Evolutionary conservation across 179 eudicot genomes (phyloP).

Genomic region (Drosera spatulata): DNA sequence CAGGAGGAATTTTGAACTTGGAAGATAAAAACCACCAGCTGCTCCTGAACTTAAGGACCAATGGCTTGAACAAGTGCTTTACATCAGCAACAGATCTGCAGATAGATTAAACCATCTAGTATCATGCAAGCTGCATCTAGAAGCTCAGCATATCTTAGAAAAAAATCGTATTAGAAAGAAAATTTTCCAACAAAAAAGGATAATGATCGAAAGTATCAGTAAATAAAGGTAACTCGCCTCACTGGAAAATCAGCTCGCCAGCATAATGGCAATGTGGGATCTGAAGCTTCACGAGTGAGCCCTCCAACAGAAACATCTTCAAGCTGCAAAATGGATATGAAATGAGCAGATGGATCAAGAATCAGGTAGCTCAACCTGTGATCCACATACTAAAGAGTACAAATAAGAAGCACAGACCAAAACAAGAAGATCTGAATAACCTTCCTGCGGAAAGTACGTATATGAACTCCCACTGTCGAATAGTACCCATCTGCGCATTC

Average conservation of each 20-base stretch:
- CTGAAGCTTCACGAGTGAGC: conserved; percentile 33
- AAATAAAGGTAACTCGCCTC: neutral
- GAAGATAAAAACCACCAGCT: conserved; percentile 39
- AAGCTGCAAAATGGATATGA: conserved; percentile 22
- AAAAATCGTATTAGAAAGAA: neutral
- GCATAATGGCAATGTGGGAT: conserved; percentile 42
- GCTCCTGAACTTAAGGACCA: conserved; percentile 37
- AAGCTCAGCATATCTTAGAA: neutral
- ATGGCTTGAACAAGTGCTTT: conserved; percentile 31
- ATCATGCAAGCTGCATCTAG: neutral
- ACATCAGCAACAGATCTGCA: conserved; percentile 41
- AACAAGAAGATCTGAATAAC: conserved; percentile 28
- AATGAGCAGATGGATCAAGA: neutral
- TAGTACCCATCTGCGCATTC: conserved; percentile 19
- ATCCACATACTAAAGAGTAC: too few relatives aligned
- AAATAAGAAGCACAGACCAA: conserved; percentile 21
- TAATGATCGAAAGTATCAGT: too few relatives aligned
- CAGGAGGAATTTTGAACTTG: conserved; percentile 36
- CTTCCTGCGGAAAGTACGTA: conserved; percentile 37
- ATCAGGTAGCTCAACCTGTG: too few relatives aligned
- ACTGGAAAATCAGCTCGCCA: conserved; percentile 43
- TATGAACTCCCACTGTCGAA: conserved; percentile 61
- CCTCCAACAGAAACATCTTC: conserved; percentile 18
- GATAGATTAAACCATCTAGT: neutral
- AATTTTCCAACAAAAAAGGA: too few relatives aligned